Conservation (phyloP, 495 filamentous ascomycete genomes). For the Aspergillus panamensis region DNA sequence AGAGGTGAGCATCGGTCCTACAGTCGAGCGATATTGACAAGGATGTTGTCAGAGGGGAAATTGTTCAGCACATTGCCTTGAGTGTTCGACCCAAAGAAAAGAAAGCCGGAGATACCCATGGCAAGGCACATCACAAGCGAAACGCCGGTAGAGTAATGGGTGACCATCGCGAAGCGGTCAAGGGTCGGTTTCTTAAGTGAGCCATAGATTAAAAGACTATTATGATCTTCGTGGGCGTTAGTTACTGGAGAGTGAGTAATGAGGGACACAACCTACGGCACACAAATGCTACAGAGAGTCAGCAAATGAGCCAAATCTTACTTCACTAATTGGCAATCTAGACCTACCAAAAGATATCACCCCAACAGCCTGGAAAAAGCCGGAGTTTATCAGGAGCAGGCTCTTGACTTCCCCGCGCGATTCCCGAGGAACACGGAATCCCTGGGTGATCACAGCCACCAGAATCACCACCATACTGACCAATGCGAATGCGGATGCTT, state of each 20-base stretch:
- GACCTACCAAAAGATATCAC: slow-evolving; percentile 91
- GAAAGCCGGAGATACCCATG: slow-evolving; percentile 86
- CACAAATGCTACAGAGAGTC: slow-evolving; percentile 66
- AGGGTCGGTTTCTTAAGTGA: slow-evolving; percentile 91
- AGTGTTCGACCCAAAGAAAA: slow-evolving; percentile 88
- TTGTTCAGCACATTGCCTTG: slow-evolving; percentile 97
- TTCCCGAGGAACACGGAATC: slow-evolving; percentile 64
- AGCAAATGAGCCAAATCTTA: slow-evolving; percentile 21
- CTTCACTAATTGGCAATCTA: background rate
- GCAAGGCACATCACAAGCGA: slow-evolving; percentile 84
- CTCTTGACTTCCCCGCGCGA: slow-evolving; percentile 64
- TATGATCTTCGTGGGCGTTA: slow-evolving; percentile 63
- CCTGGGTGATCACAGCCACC: slow-evolving; percentile 83
- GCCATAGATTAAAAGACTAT: slow-evolving; percentile 94
- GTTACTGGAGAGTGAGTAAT: background rate
- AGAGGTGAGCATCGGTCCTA: slow-evolving; percentile 28
- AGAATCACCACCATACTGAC: slow-evolving; percentile 90
- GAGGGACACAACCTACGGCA: slow-evolving; percentile 55
- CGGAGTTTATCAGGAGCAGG: slow-evolving; percentile 69
- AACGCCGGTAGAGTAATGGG: slow-evolving; percentile 84
- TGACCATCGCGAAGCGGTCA: slow-evolving; percentile 87
- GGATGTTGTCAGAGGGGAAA: slow-evolving; percentile 80
- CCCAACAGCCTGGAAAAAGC: slow-evolving; percentile 91
- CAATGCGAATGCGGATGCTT: slow-evolving; percentile 87
- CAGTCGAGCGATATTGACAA: slow-evolving; percentile 92